These are phyloP conservation scores for Emergomyces pasteurianus DNA, from an alignment of 2,329 filamentous ascomycete genomes.

Conservation along the genomic window DNA sequence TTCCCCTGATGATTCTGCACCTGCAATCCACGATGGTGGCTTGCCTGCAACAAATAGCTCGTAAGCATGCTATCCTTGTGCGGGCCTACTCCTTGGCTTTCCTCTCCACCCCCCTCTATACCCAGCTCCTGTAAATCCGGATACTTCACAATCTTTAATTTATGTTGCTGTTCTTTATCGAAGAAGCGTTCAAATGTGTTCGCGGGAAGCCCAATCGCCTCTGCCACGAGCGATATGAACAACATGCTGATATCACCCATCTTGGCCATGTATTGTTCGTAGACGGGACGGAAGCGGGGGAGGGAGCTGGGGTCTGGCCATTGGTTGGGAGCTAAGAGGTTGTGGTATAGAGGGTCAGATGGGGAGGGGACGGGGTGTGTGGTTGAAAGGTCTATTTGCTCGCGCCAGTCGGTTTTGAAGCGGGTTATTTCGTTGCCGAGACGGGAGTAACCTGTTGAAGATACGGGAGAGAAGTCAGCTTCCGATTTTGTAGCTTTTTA, in stretches of 20 bases:
- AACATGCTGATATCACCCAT: slow-evolving; percentile 62
- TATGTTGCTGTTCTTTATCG: slow-evolving; percentile 61
- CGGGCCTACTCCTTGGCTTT: slow-evolving; percentile 53
- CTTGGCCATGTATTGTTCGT: slow-evolving; percentile 60
- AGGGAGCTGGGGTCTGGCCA: slow-evolving; percentile 58
- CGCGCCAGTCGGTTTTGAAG: slow-evolving; percentile 62
- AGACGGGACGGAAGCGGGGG: slow-evolving; percentile 56
- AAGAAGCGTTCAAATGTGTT: slow-evolving; percentile 69
- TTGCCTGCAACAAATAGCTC: slow-evolving; percentile 70
- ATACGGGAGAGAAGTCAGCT: neutral
- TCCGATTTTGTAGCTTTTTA: neutral
- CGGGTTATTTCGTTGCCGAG: slow-evolving; percentile 55
- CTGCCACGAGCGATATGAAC: slow-evolving; percentile 72
- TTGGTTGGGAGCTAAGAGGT: slow-evolving; percentile 64
- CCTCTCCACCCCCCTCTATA: slow-evolving; percentile 22
- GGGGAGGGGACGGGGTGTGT: slow-evolving; percentile 55
- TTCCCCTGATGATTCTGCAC: slow-evolving; percentile 66
- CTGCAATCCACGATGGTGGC: slow-evolving; percentile 62
- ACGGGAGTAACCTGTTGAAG: slow-evolving; percentile 25
- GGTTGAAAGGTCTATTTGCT: slow-evolving; percentile 79
- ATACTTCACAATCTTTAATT: slow-evolving; percentile 82
- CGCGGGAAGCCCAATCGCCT: slow-evolving; percentile 61
- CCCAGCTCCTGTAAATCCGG: slow-evolving; percentile 57
- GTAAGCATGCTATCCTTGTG: slow-evolving; percentile 81
- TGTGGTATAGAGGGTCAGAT: slow-evolving; percentile 56